Percentiles rank a stretch among this genome's conserved stretches.
These are phyloP conservation scores for Skeletonema tropicum DNA, from an alignment of 108 stramenopile genomes.

Conservation along the genomic window DNA sequence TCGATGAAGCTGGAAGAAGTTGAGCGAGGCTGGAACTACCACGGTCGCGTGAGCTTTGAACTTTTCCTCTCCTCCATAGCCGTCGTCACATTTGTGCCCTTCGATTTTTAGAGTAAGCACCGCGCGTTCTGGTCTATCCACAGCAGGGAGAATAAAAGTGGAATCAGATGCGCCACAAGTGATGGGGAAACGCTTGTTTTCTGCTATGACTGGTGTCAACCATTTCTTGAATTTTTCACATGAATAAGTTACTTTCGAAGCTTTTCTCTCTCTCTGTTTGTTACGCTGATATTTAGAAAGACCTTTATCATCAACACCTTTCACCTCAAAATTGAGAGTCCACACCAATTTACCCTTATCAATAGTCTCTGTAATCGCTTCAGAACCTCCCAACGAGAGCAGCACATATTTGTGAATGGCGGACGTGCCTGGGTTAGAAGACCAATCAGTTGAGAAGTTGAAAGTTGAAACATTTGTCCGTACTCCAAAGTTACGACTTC, in stretches of 20 bases:
- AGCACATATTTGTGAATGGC: not conserved
- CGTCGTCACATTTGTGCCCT: not conserved
- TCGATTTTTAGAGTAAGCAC: not conserved
- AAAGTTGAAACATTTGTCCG: not conserved
- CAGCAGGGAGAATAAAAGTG: not conserved
- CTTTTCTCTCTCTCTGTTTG: not conserved
- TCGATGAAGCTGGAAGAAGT: not conserved
- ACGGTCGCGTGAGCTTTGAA: not conserved
- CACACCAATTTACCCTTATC: not conserved
- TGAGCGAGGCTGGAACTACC: not conserved
- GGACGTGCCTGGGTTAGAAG: not conserved
- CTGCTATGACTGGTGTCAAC: not conserved
- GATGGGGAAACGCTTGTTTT: not conserved
- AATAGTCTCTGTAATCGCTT: not conserved
- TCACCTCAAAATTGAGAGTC: not conserved
- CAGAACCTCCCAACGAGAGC: not conserved
- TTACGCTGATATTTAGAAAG: not conserved
- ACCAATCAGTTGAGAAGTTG: conserved; percentile 1
- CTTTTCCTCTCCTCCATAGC: not conserved
- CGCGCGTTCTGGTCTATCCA: not conserved
- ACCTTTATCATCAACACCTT: not conserved
- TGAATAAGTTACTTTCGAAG: not conserved
- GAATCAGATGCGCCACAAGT: conserved; percentile 1
- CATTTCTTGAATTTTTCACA: not conserved
- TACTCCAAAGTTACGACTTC: not conserved